Evolutionary conservation across 129 eudicot genomes (phyloP), one percentile per base, ranked within the genome.

Genomic region (Dittrichia graveolens): DNA sequence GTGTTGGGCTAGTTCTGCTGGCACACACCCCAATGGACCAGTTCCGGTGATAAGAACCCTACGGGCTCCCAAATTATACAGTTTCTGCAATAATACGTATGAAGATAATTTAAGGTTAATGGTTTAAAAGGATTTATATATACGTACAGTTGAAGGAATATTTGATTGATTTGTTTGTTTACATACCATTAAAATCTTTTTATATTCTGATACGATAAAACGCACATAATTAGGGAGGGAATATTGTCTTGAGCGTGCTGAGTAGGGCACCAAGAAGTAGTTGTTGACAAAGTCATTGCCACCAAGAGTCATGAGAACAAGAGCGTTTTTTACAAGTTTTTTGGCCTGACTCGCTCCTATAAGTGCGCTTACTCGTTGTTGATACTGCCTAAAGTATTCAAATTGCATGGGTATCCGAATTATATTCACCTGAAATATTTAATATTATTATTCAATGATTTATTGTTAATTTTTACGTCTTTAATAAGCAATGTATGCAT

Each of bases 231-330:
- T 78, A 5, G 84, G 95, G 49, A 92, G 86, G 19, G 83, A 10
- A 66, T 79, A 92, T 65, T 92, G 98, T 49, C 89, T 83, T 16
- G 98, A 87, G 59, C 96, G 87, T 1, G 86, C 85, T 9, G 98
- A 92, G 76, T 79, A 85, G 2, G 98, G 98, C 7, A 92, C 80
- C 75, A 92, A 67, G 61, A 76, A 92, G 85, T 92, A 89, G 79
- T 92, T 92, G 84, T 92, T 92, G 58, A 92, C 98, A 45, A 92
- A 92, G 63, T 92, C 97, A 43, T 92, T 92, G 57, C 97, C 97
- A 14, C 97, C 97, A 18, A 92, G 83, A 5, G 97, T 92, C 52
- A 92, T 87, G 78, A 92, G 96, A 49, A 89, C 89, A 5, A 89
- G 88, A 5, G 94, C 94, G 15, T 81, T 71, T 15, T 83, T 87